A percentile compares a stretch with the other conserved stretches of the same genome.
phyloP scores from a whole-genome alignment of 148 eudicot species.

The Selenicereus undatus region DNA sequence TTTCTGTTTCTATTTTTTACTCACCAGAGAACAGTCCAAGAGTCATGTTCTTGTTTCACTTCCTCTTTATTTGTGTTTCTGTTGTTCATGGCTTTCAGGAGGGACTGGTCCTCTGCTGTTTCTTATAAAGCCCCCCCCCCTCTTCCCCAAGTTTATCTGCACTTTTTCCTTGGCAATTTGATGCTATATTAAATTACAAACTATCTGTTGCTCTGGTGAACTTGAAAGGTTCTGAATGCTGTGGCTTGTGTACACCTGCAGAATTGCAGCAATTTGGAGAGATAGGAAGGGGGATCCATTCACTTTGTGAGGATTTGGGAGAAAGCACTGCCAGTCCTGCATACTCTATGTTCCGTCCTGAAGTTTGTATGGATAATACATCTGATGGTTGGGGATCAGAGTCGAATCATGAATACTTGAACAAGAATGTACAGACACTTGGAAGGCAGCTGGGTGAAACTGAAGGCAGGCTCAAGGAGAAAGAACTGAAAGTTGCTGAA shows the following conservation, averaged over 20 bases:
- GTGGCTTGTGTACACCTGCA: slow-evolving; percentile 29
- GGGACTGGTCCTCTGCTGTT: neutral
- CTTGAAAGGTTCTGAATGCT: slow-evolving; percentile 4
- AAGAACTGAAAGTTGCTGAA: slow-evolving; percentile 37
- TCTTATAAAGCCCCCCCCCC: neutral
- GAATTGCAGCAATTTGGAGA: slow-evolving; percentile 70
- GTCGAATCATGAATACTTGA: slow-evolving; percentile 30
- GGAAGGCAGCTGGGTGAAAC: slow-evolving; percentile 57
- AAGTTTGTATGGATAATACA: slow-evolving; percentile 20
- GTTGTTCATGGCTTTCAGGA: neutral
- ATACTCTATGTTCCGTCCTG: slow-evolving; percentile 21
- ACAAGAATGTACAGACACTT: slow-evolving; percentile 27
- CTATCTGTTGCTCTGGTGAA: neutral
- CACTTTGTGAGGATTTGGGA: slow-evolving; percentile 32
- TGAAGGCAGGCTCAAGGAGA: slow-evolving; percentile 30
- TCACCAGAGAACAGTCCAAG: no score
- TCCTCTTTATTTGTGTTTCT: neutral
- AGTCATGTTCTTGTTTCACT: neutral
- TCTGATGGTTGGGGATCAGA: slow-evolving; percentile 22
- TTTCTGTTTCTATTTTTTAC: neutral
- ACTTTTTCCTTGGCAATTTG: neutral
- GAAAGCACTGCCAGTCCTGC: slow-evolving; percentile 17
- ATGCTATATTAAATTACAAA: neutral
- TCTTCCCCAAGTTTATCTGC: neutral
- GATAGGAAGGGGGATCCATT: slow-evolving; percentile 46